phyloP scores from a whole-genome alignment of 2,329 filamentous ascomycete species.

The Sarocladium strictum region DNA sequence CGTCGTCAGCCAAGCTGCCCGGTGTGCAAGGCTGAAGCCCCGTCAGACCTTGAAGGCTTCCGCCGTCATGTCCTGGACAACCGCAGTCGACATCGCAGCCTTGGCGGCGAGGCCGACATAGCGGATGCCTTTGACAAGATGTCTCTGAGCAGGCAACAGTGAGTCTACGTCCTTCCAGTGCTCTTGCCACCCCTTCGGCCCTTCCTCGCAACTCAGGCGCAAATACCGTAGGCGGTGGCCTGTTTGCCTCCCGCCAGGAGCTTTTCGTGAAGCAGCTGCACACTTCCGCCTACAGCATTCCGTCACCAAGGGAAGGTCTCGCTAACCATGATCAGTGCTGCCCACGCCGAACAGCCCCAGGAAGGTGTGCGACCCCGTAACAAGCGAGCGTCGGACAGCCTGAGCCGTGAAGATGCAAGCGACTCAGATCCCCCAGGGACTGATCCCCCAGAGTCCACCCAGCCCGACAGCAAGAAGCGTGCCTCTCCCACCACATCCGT shows the following conservation, averaged over 20 bases:
- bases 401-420: slow-evolving; percentile 10
- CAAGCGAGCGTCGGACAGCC: background rate
- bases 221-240: no score
- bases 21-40: slow-evolving; percentile 19
- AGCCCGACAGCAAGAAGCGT: slow-evolving; percentile 19
- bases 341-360: background rate
- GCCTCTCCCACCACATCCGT: slow-evolving; percentile 22
- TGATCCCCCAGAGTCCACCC: slow-evolving; percentile 12
- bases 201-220: no score
- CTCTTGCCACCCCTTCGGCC: background rate
- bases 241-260: no score
- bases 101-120: slow-evolving; percentile 19
- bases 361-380: background rate
- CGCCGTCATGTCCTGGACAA: slow-evolving; percentile 18
- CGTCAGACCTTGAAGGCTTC: slow-evolving; percentile 19
- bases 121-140: slow-evolving; percentile 19
- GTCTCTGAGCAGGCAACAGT: slow-evolving; percentile 14
- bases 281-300: no score
- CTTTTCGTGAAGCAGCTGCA: no score
- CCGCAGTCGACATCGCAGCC: slow-evolving; percentile 14
- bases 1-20: slow-evolving; percentile 15
- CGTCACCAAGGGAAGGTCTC: background rate
- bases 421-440: slow-evolving; percentile 4
- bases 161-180: slow-evolving; percentile 5
- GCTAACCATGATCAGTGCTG: background rate